A percentile compares a stretch with the other conserved stretches of the same genome.
These are phyloP conservation scores for Peniophora sp. DNA, from an alignment of 1,284 basidiomycete genomes.

Conservation along the genomic window DNA sequence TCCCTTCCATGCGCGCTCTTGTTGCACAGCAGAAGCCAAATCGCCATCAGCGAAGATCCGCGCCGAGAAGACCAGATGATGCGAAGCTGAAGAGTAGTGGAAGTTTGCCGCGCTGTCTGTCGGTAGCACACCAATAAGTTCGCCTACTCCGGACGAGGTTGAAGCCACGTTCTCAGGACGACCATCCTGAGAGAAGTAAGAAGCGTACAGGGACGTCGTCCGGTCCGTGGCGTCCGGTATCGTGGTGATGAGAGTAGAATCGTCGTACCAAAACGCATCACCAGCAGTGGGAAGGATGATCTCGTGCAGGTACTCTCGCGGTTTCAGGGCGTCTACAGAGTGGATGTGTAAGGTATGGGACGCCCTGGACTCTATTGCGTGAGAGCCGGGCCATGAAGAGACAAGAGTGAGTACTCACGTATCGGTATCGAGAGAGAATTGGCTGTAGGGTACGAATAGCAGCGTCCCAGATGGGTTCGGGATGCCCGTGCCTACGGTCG, in stretches of 20 bases:
- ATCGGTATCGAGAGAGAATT: conserved; percentile 59
- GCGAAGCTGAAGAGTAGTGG: conserved; percentile 44
- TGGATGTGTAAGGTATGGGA: background rate
- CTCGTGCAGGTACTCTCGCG: conserved; percentile 15
- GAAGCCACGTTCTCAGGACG: conserved; percentile 22
- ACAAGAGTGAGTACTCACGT: conserved; percentile 47
- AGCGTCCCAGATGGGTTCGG: conserved; percentile 59
- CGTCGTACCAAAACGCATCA: conserved; percentile 69
- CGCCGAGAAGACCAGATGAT: conserved; percentile 64
- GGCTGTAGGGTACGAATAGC: conserved; percentile 57
- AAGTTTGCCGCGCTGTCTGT: conserved; percentile 59
- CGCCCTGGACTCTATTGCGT: too few relatives aligned
- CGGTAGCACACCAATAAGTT: conserved; percentile 42
- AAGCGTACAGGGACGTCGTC: conserved; percentile 45
- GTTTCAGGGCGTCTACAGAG: background rate
- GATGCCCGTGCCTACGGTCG: conserved; percentile 56
- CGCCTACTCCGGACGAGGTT: conserved; percentile 4
- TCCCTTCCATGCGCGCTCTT: conserved; percentile 63
- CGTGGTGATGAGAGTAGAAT: conserved; percentile 56
- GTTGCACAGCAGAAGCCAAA: conserved; percentile 51
- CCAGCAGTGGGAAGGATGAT: conserved; percentile 57
- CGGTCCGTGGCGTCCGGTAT: conserved; percentile 37
- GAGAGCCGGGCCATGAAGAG: conserved; percentile 31
- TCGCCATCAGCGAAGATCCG: conserved; percentile 68
- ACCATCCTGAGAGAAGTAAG: conserved; percentile 32